Conservation (phyloP, 331 rosid species). For the Dryas integrifolia region DNA sequence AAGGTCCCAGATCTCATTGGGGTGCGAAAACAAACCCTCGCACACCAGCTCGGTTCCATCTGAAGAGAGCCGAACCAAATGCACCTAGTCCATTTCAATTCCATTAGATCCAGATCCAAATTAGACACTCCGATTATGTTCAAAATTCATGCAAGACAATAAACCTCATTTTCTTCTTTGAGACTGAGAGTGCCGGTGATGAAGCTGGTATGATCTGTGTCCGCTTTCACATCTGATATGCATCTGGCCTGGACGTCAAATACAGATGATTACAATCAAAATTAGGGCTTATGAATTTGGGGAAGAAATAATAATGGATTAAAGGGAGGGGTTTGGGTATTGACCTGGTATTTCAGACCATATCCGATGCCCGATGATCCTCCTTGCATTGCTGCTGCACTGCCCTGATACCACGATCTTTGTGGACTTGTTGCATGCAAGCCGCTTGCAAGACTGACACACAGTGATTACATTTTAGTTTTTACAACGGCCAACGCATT, state of each 20-base stretch:
- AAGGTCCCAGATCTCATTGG: constrained; percentile 98
- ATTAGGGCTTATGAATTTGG: constrained; percentile 5
- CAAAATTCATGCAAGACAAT: not conserved
- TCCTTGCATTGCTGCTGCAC: constrained; percentile 71
- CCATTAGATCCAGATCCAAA: constrained; percentile 26
- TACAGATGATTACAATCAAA: constrained; percentile 2
- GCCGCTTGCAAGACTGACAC: not conserved
- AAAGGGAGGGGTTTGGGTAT: constrained; percentile 16
- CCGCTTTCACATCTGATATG: constrained; percentile 90
- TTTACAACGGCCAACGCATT: not conserved
- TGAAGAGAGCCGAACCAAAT: constrained; percentile 87
- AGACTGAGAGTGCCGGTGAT: constrained; percentile 91
- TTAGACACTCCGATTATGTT: not conserved
- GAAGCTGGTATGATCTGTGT: constrained; percentile 92
- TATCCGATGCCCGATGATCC: constrained; percentile 90
- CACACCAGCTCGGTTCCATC: constrained; percentile 86
- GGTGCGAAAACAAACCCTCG: constrained; percentile 95
- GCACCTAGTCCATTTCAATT: constrained; percentile 54
- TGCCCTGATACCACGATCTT: not conserved
- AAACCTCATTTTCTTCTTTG: constrained; percentile 94
- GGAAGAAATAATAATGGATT: not conserved
- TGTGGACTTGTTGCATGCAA: not conserved
- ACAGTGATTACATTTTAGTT: not conserved
- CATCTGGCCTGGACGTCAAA: constrained; percentile 67
- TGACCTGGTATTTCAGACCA: constrained; percentile 92